Evolutionary conservation across 2,329 filamentous ascomycete genomes (phyloP).

Genomic region (Cordyceps farinosa): DNA sequence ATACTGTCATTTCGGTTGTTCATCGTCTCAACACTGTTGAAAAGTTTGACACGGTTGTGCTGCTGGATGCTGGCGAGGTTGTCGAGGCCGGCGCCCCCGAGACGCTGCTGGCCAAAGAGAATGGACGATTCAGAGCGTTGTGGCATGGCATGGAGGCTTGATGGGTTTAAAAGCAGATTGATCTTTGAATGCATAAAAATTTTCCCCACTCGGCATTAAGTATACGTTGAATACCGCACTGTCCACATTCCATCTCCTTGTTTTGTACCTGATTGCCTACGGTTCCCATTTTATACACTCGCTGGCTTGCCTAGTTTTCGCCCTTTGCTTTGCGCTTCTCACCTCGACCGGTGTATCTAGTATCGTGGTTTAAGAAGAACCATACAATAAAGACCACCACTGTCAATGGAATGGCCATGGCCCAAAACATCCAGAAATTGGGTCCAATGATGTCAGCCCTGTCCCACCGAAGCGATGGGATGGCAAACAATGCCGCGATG

Average conservation of each 20-base stretch:
- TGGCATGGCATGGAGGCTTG: constrained; percentile 11
- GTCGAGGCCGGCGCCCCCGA: constrained; percentile 12
- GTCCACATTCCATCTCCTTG: too few species aligned
- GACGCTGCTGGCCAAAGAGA: constrained; percentile 3
- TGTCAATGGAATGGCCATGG: background rate
- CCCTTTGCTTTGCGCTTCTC: too few species aligned
- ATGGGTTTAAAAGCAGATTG: background rate
- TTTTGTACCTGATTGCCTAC: too few species aligned
- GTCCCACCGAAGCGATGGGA: background rate
- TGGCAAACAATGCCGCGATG: background rate
- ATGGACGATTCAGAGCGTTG: constrained; percentile 9
- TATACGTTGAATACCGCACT: background rate
- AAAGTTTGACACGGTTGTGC: constrained; percentile 56
- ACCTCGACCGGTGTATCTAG: too few species aligned
- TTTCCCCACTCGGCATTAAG: background rate
- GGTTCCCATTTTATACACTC: too few species aligned
- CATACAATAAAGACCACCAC: background rate
- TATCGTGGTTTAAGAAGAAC: background rate
- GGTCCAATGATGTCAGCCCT: background rate
- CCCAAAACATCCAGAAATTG: background rate
- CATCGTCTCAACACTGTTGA: constrained; percentile 46
- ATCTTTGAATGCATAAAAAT: background rate
- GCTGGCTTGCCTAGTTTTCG: too few species aligned
- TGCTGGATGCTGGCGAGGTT: constrained; percentile 49
- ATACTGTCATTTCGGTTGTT: constrained; percentile 49